Evolutionary conservation across 495 filamentous ascomycete species (phyloP).

Genomic region (Penicillium canariense): DNA sequence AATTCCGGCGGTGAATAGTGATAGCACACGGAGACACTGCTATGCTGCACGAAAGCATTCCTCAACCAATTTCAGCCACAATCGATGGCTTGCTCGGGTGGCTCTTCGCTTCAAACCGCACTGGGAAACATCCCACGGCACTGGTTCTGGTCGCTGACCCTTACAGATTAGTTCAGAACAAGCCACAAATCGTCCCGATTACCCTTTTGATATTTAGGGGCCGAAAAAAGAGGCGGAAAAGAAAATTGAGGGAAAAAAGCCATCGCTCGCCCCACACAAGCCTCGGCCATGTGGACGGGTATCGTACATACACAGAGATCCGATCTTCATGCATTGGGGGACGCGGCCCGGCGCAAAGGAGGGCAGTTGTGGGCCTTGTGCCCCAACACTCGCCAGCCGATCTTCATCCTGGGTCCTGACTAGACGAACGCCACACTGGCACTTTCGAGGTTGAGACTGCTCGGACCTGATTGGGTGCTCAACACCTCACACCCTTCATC

Average conservation of each 20-base stretch:
- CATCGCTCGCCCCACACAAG: background rate
- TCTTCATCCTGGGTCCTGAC: background rate
- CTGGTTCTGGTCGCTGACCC: constrained; percentile 3
- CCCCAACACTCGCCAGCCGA: constrained; percentile 6
- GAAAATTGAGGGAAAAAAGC: background rate
- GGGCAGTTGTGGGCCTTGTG: background rate
- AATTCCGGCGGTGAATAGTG: constrained; percentile 5
- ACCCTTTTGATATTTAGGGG: background rate
- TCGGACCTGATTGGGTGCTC: background rate
- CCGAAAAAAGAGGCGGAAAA: background rate
- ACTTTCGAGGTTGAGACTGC: constrained; percentile 1
- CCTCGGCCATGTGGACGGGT: constrained; percentile 19
- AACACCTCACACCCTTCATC: background rate
- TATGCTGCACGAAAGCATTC: background rate
- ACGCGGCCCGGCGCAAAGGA: constrained; percentile 14
- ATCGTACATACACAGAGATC: constrained; percentile 17
- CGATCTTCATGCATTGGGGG: constrained; percentile 14
- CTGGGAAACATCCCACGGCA: background rate
- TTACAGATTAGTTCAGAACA: background rate
- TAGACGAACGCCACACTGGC: constrained; percentile 4
- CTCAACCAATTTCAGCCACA: background rate
- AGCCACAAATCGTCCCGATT: background rate
- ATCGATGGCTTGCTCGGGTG: background rate
- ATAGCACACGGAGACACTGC: background rate
- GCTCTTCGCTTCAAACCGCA: background rate